Conservation (phyloP, 2,329 filamentous ascomycete species). For the Fusarium verrucosum region DNA sequence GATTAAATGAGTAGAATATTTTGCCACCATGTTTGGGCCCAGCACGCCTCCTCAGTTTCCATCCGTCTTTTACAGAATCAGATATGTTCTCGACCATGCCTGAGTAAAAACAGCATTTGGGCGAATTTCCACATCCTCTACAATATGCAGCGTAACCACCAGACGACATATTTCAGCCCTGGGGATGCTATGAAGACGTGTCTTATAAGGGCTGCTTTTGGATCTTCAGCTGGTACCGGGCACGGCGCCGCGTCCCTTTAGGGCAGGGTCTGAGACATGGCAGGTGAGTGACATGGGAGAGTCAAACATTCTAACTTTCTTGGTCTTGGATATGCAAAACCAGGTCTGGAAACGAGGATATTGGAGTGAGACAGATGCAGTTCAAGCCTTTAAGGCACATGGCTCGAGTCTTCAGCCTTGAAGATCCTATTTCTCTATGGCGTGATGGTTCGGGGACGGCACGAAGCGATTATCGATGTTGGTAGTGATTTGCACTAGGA, state of each 20-base stretch:
- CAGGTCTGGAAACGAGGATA: background rate
- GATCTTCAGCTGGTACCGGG: constrained; percentile 25
- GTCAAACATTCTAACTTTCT: constrained; percentile 1
- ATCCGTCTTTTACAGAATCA: background rate
- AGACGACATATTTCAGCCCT: background rate
- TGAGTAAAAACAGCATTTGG: background rate
- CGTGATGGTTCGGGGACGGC: constrained; percentile 2
- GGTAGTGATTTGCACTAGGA: constrained; percentile 26
- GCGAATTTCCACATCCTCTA: constrained; percentile 9
- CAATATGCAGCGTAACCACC: background rate
- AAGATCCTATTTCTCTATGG: background rate
- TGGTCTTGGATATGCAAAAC: background rate
- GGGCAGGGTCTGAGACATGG: constrained; percentile 19
- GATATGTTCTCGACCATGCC: constrained; percentile 15
- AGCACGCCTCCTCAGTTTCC: constrained; percentile 9
- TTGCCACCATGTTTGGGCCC: constrained; percentile 15
- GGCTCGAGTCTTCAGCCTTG: background rate
- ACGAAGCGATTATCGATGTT: background rate
- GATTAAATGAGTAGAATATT: background rate
- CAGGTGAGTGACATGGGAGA: constrained; percentile 9
- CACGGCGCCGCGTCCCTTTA: constrained; percentile 21
- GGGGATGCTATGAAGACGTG: background rate
- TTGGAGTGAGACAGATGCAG: background rate
- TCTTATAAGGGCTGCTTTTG: background rate
- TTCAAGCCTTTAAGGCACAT: constrained; percentile 23